Base-by-base conservation (phyloP, 73 alveolate genomes). In the Paramecium sonneborni region DNA sequence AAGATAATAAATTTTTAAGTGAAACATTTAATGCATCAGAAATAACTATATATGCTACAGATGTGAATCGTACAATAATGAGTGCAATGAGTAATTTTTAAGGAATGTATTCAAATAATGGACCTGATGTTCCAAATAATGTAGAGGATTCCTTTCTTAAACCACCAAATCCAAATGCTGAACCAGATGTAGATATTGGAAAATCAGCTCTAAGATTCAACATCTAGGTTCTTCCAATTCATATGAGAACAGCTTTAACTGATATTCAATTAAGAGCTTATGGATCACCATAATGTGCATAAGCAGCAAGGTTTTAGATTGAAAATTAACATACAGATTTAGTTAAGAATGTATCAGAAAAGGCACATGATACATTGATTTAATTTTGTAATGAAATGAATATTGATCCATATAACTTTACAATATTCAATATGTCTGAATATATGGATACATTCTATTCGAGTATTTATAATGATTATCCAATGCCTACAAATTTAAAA, bases 1-100 rank as follows among this genome's bases (percentile, higher is more conserved):
- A 7, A 18, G 20, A 68, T 3, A 28, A 18, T 24, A 44, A 12
- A 41, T 43, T 69, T 6, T 69, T 88, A 20, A 43, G 58, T 44
- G 56, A 23, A 10, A 23, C 35, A 4, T 88, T 68, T n/a, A 44
- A 88, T 69, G 52, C 82, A 28, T 43, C 76, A 41, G 72, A 88
- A 32, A 58, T 88, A 3, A 39, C 41, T n/a, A 79, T 88, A 18
- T 57, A 58, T 43, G 46, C 90, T 21, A 88, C 93, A 23, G 93
- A 88, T 88, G 90, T 62, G 39, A 58, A 76, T 88, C 46, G 93
- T 68, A 88, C 93, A 23, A 76, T 88, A 6, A 88, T 88, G 93
- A 69, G 90, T 69, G 93, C 93, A 35, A 55, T 69, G 86, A 68
- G 90, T 28, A 76, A 88, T 20, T 52, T 88, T 11, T 56, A 57